Evolutionary conservation across 148 eudicot genomes (phyloP).

Genomic region (Simmondsia chinensis): DNA sequence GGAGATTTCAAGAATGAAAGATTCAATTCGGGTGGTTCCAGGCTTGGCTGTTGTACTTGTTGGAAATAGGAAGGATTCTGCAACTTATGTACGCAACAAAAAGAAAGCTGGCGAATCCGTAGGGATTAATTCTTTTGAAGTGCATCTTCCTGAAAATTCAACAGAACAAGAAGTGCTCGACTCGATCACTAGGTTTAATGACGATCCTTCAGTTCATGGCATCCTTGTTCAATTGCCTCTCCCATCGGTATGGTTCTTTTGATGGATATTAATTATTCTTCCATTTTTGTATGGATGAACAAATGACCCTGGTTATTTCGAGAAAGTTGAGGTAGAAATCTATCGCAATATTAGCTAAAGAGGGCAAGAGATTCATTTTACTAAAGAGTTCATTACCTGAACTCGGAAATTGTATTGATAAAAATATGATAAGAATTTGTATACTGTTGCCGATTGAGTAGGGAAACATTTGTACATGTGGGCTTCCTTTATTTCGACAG

Average conservation of each 20-base stretch:
- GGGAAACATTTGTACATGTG: too few relatives aligned
- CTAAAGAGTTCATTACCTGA: too few relatives aligned
- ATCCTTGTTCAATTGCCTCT: conserved; percentile 93
- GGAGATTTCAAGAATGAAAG: conserved; percentile 74
- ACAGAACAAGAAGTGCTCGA: conserved; percentile 74
- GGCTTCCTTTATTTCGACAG: too few relatives aligned
- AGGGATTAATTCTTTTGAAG: conserved; percentile 84
- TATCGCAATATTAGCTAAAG: too few relatives aligned
- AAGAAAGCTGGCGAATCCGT: conserved; percentile 81
- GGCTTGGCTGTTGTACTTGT: conserved; percentile 92
- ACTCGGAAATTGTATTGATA: too few relatives aligned
- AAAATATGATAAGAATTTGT: too few relatives aligned
- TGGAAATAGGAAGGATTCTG: conserved; percentile 90
- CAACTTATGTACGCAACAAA: conserved; percentile 85
- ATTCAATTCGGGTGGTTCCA: conserved; percentile 63
- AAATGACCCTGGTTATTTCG: too few relatives aligned
- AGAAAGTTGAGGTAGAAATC: too few relatives aligned
- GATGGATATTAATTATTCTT: neutral
- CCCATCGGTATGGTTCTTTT: conserved; percentile 57
- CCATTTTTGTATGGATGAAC: neutral
- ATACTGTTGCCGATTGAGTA: too few relatives aligned
- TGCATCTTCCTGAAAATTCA: conserved; percentile 49
- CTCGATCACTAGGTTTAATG: conserved; percentile 62
- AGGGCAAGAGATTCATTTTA: too few relatives aligned
- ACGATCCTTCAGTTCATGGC: conserved; percentile 74